Conservation (phyloP, 352 stramenopile species). For the Pilasporangium apinafurcum region DNA sequence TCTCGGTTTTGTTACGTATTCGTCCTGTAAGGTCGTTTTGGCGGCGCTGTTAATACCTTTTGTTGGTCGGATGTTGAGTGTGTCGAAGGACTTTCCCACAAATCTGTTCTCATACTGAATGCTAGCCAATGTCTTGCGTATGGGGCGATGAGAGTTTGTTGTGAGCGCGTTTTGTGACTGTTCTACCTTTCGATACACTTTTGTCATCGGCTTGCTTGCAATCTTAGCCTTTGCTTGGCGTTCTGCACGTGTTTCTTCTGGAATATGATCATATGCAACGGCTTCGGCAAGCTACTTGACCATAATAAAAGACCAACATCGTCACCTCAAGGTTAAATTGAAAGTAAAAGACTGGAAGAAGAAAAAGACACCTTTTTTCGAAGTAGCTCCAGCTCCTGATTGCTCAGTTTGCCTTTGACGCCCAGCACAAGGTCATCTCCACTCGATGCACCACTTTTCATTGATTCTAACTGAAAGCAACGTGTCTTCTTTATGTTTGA, state of each 20-base stretch:
- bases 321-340: too few relatives aligned
- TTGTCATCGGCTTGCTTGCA: slow-evolving; percentile 44
- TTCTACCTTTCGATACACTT: slow-evolving; percentile 35
- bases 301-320: too few relatives aligned
- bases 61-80: slow-evolving; percentile 20
- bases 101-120: slow-evolving; percentile 66
- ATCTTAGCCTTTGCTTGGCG: slow-evolving; percentile 7
- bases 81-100: slow-evolving; percentile 19
- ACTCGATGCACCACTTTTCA: slow-evolving; percentile 1
- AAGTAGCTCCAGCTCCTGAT: slow-evolving; percentile 68
- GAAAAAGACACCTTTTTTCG: slow-evolving; percentile 21
- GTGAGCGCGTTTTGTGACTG: slow-evolving; percentile 1
- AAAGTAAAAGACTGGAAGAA: too few relatives aligned
- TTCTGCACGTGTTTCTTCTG: slow-evolving; percentile 13
- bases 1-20: slow-evolving; percentile 54
- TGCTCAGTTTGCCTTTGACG: slow-evolving; percentile 46
- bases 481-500: too few relatives aligned
- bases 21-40: slow-evolving; percentile 62
- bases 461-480: too few relatives aligned
- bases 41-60: slow-evolving; percentile 34
- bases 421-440: slow-evolving; percentile 16
- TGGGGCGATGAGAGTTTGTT: slow-evolving; percentile 8
- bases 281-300: slow-evolving; percentile 44
- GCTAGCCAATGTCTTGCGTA: slow-evolving; percentile 48
- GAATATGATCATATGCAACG: slow-evolving; percentile 46